These are phyloP conservation scores for Pseudonitzschia multiseries DNA, from an alignment of 108 stramenopile genomes.

Conservation along the genomic window DNA sequence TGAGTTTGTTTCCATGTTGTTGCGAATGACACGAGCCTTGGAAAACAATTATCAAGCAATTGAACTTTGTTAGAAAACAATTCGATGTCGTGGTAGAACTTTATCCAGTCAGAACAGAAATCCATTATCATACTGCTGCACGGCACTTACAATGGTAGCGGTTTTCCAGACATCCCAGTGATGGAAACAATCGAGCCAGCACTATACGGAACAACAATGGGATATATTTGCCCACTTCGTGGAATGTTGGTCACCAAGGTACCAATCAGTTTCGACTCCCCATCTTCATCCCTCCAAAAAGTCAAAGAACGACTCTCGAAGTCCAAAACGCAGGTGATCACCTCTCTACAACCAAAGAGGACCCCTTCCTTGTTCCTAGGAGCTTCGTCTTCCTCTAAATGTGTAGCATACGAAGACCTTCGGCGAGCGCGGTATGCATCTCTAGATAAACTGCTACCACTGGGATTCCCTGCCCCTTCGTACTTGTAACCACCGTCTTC, in stretches of 20 bases:
- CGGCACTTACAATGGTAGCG: slow-evolving; percentile 27
- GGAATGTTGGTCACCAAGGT: slow-evolving; percentile 46
- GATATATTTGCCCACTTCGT: slow-evolving; percentile 34
- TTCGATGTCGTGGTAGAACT: background rate
- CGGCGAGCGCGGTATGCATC: slow-evolving; percentile 12
- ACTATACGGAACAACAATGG: slow-evolving; percentile 50
- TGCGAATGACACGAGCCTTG: slow-evolving; percentile 17
- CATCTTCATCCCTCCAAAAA: slow-evolving; percentile 43
- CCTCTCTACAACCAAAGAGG: slow-evolving; percentile 47
- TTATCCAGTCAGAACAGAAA: background rate
- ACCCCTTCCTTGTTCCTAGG: slow-evolving; percentile 32
- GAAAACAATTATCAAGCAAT: background rate
- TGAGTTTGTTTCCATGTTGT: slow-evolving; percentile 19
- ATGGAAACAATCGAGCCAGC: slow-evolving; percentile 44
- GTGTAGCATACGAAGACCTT: slow-evolving; percentile 15
- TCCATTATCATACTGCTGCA: background rate
- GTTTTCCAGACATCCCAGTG: slow-evolving; percentile 35
- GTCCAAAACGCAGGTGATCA: slow-evolving; percentile 44
- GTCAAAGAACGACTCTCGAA: slow-evolving; percentile 37
- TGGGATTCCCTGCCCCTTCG: slow-evolving; percentile 30
- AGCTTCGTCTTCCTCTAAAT: slow-evolving; percentile 22
- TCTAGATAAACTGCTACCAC: slow-evolving; percentile 1
- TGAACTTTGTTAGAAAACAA: background rate
- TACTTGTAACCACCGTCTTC: slow-evolving; percentile 48
- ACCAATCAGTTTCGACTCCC: slow-evolving; percentile 30